Evolutionary conservation across 345 rosid species (phyloP).

Genomic region (Tarenaya hassleriana): DNA sequence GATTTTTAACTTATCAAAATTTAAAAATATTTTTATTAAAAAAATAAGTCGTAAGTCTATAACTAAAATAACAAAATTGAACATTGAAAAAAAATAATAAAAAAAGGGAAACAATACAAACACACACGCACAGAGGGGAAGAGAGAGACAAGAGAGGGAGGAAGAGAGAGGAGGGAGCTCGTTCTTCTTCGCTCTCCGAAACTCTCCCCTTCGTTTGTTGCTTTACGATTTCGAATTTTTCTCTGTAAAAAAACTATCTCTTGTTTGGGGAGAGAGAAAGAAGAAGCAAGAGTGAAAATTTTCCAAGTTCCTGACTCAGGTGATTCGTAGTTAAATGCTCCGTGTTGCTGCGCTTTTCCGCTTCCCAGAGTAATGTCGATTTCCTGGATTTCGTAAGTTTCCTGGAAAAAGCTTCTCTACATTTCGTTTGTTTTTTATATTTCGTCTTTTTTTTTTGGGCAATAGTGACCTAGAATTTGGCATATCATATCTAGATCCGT

Average conservation of each 20-base stretch:
- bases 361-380: conserved; percentile 12
- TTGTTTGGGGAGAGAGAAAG: not conserved
- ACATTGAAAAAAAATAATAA: no score
- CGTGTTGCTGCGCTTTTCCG: not conserved
- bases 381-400: conserved; percentile 24
- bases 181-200: conserved; percentile 1
- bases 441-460: not conserved
- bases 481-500: not conserved
- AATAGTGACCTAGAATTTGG: not conserved
- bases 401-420: conserved; percentile 6
- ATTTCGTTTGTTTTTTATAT: not conserved
- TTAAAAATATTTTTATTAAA: no score
- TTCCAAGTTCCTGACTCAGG: conserved; percentile 22
- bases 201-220: conserved; percentile 16
- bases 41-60: no score
- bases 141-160: conserved; percentile 12
- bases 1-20: no score
- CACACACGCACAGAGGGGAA: conserved; percentile 14
- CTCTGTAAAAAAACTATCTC: not conserved
- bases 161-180: conserved; percentile 1
- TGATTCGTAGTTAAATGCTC: conserved; percentile 24
- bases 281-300: not conserved
- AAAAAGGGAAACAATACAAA: conserved; percentile 15
- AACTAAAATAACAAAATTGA: no score
- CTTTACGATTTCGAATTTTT: no score